Evolutionary conservation across 495 filamentous ascomycete genomes (phyloP).

Genomic region (Aeminium ludgeri): DNA sequence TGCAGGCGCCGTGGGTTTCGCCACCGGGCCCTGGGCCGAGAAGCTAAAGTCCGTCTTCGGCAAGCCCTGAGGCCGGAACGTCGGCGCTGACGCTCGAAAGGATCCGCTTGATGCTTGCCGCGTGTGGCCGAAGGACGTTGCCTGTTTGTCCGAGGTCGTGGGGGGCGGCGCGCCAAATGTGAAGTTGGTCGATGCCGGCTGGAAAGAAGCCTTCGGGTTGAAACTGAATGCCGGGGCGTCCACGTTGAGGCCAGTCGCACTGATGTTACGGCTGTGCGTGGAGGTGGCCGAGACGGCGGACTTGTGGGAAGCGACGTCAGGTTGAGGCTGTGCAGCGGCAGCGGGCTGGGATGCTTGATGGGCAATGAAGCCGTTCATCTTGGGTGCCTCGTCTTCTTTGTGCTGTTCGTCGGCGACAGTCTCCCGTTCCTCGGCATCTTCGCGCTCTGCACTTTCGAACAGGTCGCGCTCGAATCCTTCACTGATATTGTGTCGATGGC

Average conservation of each 20-base stretch:
- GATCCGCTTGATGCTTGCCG: constrained; percentile 10
- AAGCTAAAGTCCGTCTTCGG: constrained; percentile 47
- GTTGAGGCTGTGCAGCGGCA: not conserved
- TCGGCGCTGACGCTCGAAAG: constrained; percentile 21
- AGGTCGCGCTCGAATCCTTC: constrained; percentile 69
- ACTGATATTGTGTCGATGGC: constrained; percentile 49
- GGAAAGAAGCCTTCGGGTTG: constrained; percentile 48
- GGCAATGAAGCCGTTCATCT: not conserved
- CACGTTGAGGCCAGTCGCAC: constrained; percentile 50
- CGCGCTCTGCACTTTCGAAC: constrained; percentile 68
- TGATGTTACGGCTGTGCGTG: too few relatives aligned
- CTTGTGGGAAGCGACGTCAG: too few relatives aligned
- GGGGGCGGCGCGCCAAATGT: constrained; percentile 19
- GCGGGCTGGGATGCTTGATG: not conserved
- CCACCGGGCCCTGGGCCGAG: constrained; percentile 45
- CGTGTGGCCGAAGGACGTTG: constrained; percentile 2
- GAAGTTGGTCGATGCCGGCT: constrained; percentile 40
- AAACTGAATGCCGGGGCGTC: constrained; percentile 76
- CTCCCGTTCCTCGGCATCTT: constrained; percentile 19
- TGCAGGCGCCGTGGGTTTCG: constrained; percentile 65
- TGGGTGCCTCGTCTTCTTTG: not conserved
- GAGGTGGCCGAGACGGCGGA: too few relatives aligned
- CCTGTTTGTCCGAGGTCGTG: constrained; percentile 3
- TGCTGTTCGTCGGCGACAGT: too few relatives aligned
- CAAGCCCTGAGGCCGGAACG: constrained; percentile 41